Base-by-base conservation (phyloP, 306 rosid species). In the Spatholobus suberectus region DNA sequence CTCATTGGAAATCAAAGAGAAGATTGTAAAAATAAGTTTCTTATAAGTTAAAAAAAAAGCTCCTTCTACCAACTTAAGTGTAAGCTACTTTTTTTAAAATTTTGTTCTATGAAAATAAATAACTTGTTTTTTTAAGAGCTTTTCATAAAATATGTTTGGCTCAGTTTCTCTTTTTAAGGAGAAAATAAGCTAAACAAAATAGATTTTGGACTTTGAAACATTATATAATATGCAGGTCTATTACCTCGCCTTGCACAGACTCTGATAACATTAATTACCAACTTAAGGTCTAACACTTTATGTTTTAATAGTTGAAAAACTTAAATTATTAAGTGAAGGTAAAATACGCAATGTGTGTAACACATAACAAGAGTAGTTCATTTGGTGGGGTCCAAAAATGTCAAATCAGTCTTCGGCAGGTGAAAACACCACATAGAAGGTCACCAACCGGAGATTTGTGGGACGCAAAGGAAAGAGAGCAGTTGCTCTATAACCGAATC, bases 371-470 rank as follows among this genome's bases (percentile, higher is more conserved):
- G 46, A 27, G 76, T 29, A 41, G 85, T 67, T 67, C 3, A 54
- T n/a, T 40, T 70, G 49, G 85, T 81, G 55, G 84, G 84, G 80
- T 32, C 29, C 61, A 61, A 77, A 77, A 77, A 27, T 26, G 71
- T 52, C 37, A 63, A 78, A 29, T 21, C 1, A 66, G 73, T 73
- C 65, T 9, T 14, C 0, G 78, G 78, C 69, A 79, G 84, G 81
- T 79, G 67, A 52, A 73, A 55, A 23, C 63, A 43, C 77, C 71
- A 43, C 70, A 57, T 65, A 13, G 65, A 79, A 79, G 84, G 46
- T 14, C 67, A 79, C 81, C 87, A 84, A 79, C 72, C 77, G 1
- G 51, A 34, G 81, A 79, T 79, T 11, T 66, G 67, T 73, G 73
- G 59, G 84, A 79, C 77, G 73, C 57, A 40, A 11, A 6, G 66